Percentiles rank a stretch among this genome's conserved stretches.
phyloP scores from a whole-genome alignment of 192 early-diverging fungal genomes.

The Coemansia sp. region DNA sequence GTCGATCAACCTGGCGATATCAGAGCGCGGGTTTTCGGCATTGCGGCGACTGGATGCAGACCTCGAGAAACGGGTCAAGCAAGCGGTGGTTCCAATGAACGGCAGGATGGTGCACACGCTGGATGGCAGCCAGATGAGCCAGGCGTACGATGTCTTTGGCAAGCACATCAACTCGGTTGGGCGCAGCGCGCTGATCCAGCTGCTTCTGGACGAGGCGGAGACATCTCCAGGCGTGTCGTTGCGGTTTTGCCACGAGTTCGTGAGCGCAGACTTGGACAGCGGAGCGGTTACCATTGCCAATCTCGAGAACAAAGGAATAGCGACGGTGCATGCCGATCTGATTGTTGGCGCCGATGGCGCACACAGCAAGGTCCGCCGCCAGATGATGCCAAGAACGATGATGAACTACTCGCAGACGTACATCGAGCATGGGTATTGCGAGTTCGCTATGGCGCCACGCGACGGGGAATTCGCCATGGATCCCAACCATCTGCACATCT shows the following conservation, averaged over 20 bases:
- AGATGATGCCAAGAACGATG: constrained; percentile 76
- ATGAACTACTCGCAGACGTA: constrained; percentile 87
- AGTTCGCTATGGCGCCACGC: constrained; percentile 80
- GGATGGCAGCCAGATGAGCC: constrained; percentile 68
- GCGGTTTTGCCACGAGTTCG: constrained; percentile 74
- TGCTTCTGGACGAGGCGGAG: constrained; percentile 75
- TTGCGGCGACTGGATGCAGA: constrained; percentile 68
- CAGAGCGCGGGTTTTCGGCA: constrained; percentile 80
- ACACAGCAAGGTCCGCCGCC: constrained; percentile 74
- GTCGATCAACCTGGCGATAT: constrained; percentile 95
- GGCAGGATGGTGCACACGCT: constrained; percentile 88
- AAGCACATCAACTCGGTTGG: constrained; percentile 95
- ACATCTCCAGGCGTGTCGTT: constrained; percentile 66
- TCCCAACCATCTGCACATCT: constrained; percentile 93
- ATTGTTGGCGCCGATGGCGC: constrained; percentile 91
- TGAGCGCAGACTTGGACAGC: constrained; percentile 70
- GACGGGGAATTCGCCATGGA: constrained; percentile 77
- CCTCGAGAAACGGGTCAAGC: constrained; percentile 67
- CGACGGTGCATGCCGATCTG: constrained; percentile 64
- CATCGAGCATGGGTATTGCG: constrained; percentile 90
- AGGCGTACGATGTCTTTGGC: constrained; percentile 85
- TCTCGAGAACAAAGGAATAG: constrained; percentile 30
- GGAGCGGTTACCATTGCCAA: constrained; percentile 48
- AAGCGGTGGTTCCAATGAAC: constrained; percentile 82
- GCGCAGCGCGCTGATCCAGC: constrained; percentile 76